Percentiles rank a stretch among this genome's conserved stretches.
Evolutionary conservation across 2,329 filamentous ascomycete genomes (phyloP).

Genomic region (Pestalotiopsis sp.): DNA sequence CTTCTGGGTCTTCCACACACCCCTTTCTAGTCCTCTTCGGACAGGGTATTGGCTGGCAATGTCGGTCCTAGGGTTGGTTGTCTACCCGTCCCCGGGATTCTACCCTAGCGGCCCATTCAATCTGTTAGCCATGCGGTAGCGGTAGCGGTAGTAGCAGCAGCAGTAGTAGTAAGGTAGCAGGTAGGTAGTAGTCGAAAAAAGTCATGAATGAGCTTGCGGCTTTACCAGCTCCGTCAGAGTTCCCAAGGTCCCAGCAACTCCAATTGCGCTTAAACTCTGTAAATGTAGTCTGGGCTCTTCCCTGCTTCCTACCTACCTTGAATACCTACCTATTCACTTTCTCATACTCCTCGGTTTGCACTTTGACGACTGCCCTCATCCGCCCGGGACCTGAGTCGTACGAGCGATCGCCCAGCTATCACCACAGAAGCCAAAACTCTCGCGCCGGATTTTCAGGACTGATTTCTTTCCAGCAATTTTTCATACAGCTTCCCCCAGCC

Average conservation of each 20-base stretch:
- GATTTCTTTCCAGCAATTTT: not conserved
- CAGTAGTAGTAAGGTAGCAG: no score
- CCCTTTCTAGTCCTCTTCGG: not conserved
- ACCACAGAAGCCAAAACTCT: not conserved
- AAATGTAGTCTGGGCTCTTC: not conserved
- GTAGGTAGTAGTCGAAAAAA: no score
- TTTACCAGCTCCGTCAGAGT: constrained; percentile 5
- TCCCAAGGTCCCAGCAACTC: constrained; percentile 10
- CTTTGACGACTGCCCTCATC: constrained; percentile 15
- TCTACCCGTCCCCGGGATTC: constrained; percentile 13
- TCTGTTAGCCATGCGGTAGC: not conserved
- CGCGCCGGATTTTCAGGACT: no score
- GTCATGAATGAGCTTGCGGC: not conserved
- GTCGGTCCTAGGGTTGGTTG: constrained; percentile 11
- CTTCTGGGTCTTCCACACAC: not conserved
- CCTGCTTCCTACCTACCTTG: constrained; percentile 1
- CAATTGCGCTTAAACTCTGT: constrained; percentile 13
- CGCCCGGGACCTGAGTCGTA: constrained; percentile 15
- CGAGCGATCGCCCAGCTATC: constrained; percentile 11
- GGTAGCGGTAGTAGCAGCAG: no score
- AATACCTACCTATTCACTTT: not conserved
- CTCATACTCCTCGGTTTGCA: not conserved
- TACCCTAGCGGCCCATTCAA: constrained; percentile 10
- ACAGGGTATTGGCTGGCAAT: constrained; percentile 2
- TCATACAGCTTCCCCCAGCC: not conserved